phyloP scores from a whole-genome alignment of 1,284 basidiomycete genomes.

The Meripilus lineatus region DNA sequence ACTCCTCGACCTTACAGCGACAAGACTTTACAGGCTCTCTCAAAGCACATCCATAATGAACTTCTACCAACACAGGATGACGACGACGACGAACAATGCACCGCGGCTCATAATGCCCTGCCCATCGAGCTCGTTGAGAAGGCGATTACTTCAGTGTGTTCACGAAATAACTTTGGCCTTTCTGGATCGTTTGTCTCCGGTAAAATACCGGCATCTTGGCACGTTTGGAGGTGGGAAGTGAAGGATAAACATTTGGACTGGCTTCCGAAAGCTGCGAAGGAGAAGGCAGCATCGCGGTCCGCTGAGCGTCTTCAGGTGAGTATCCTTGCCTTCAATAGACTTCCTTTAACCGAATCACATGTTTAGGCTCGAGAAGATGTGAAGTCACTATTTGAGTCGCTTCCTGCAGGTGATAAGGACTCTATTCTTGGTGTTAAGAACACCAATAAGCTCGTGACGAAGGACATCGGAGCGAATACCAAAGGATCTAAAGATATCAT shows the following conservation, averaged over 20 bases:
- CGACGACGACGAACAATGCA: constrained; percentile 36
- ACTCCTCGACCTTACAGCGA: constrained; percentile 42
- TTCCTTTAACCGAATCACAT: not conserved
- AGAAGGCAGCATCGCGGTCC: constrained; percentile 59
- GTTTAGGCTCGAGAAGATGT: constrained; percentile 59
- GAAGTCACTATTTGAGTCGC: constrained; percentile 43
- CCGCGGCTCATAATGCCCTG: constrained; percentile 28
- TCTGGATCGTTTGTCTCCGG: constrained; percentile 40
- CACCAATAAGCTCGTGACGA: not conserved
- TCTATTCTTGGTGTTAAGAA: constrained; percentile 29
- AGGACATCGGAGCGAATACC: not conserved
- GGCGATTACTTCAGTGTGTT: constrained; percentile 54
- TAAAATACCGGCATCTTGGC: constrained; percentile 54
- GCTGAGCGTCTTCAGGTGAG: constrained; percentile 65
- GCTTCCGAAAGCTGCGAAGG: constrained; percentile 65
- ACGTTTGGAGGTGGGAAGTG: constrained; percentile 89
- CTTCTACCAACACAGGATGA: constrained; percentile 55
- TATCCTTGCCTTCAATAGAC: too few relatives aligned
- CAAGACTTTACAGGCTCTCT: constrained; percentile 54
- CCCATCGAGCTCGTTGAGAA: constrained; percentile 51
- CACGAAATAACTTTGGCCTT: constrained; percentile 72
- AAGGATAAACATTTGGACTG: constrained; percentile 51
- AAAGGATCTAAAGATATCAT: not conserved
- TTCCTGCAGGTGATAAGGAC: constrained; percentile 52
- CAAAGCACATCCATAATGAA: constrained; percentile 60